A percentile compares a stretch with the other conserved stretches of the same genome.
These are phyloP conservation scores for Linnemannia hyalina DNA, from an alignment of 192 early-diverging fungal species.

Conservation along the genomic window DNA sequence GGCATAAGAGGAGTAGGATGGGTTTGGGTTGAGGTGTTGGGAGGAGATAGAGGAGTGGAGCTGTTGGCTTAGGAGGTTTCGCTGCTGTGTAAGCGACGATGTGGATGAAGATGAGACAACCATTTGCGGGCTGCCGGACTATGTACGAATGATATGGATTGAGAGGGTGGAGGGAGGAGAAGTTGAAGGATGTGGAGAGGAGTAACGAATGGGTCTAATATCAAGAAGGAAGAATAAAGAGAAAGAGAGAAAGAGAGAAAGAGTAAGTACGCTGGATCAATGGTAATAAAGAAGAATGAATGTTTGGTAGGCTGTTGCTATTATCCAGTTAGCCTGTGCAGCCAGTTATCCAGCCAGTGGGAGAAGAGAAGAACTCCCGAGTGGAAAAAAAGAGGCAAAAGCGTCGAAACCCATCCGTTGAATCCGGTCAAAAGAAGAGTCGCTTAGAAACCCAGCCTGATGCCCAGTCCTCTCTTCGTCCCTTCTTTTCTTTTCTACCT, in stretches of 20 bases:
- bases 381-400: background rate
- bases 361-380: conserved; percentile 3
- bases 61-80: conserved; percentile 33
- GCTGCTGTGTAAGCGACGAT: conserved; percentile 30
- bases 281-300: background rate
- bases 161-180: background rate
- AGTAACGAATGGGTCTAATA: background rate
- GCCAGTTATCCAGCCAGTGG: background rate
- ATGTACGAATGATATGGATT: background rate
- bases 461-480: background rate
- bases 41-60: conserved; percentile 38
- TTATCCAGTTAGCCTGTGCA: background rate
- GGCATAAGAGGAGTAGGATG: conserved; percentile 47
- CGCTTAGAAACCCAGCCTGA: background rate
- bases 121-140: conserved; percentile 16
- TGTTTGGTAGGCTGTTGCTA: background rate
- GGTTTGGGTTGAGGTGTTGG: conserved; percentile 36
- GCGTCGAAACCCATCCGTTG: conserved; percentile 2
- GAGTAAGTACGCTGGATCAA: background rate
- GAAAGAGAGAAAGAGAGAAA: background rate
- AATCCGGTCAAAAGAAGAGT: background rate
- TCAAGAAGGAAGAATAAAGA: background rate
- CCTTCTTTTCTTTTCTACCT: no score
- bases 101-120: conserved; percentile 21
- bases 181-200: background rate